Conservation (phyloP, 2,329 filamentous ascomycete genomes). For the Zymoseptoria ardabiliae region DNA sequence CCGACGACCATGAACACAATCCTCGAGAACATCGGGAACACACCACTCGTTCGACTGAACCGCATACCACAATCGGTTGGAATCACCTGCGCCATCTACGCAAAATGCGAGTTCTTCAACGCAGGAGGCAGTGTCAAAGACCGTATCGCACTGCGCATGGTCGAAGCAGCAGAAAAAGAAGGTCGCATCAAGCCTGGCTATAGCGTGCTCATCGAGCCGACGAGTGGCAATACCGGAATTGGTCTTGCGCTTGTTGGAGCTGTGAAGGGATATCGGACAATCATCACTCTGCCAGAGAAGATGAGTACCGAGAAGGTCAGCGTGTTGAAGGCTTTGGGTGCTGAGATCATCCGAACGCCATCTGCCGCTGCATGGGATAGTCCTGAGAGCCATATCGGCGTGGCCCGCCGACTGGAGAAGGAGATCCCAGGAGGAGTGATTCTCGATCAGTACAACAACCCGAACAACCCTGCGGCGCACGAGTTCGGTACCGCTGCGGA, state of each 20-base stretch:
- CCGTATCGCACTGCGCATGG: constrained; percentile 94
- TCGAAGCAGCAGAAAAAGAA: constrained; percentile 84
- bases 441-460: constrained; percentile 89
- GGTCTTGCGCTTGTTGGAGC: constrained; percentile 88
- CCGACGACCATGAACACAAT: constrained; percentile 58
- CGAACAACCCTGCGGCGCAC: constrained; percentile 86
- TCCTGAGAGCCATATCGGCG: constrained; percentile 94
- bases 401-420: constrained; percentile 81
- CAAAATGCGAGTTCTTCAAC: constrained; percentile 36
- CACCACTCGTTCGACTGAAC: constrained; percentile 89
- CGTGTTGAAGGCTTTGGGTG: constrained; percentile 84
- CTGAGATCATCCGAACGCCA: constrained; percentile 94
- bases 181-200: constrained; percentile 95
- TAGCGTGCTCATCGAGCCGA: constrained; percentile 87
- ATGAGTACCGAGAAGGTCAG: constrained; percentile 99
- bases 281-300: constrained; percentile 98
- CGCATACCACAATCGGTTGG: constrained; percentile 86
- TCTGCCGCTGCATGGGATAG: constrained; percentile 92
- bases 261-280: constrained; percentile 96
- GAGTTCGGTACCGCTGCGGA: constrained; percentile 92
- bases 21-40: constrained; percentile 87
- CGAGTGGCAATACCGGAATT: constrained; percentile 96
- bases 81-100: constrained; percentile 58
- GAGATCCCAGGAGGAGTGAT: constrained; percentile 97
- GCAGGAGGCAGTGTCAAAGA: constrained; percentile 84